Evolutionary conservation across 2,329 filamentous ascomycete species (phyloP).

Genomic region (Xylariomycetidae sp.): DNA sequence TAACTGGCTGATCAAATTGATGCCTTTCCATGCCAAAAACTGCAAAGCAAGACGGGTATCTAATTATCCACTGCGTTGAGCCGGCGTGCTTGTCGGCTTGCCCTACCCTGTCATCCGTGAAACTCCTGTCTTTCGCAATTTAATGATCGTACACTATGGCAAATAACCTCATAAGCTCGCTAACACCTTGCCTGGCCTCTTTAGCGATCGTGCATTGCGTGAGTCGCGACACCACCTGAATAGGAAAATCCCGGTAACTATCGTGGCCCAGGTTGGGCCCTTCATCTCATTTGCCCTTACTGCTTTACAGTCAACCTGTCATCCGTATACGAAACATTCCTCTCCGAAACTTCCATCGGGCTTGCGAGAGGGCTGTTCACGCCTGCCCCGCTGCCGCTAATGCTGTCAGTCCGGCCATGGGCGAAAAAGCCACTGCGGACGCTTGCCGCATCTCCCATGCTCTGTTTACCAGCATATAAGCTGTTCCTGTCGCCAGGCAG

Average conservation of each 20-base stretch:
- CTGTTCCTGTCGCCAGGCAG: constrained; percentile 74
- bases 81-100: no score
- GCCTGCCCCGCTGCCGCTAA: constrained; percentile 66
- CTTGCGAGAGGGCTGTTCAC: constrained; percentile 58
- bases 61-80: no score
- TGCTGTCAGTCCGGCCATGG: constrained; percentile 76
- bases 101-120: constrained; percentile 2
- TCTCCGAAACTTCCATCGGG: constrained; percentile 38
- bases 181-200: no score
- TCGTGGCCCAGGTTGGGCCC: no score
- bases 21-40: no score
- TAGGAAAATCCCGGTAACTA: no score
- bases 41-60: constrained; percentile 12
- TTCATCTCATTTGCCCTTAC: no score
- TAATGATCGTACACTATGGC: constrained; percentile 2
- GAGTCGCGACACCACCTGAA: no score
- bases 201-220: no score
- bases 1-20: no score
- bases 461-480: constrained; percentile 60
- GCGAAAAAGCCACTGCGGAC: constrained; percentile 71
- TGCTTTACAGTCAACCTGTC: constrained; percentile 14
- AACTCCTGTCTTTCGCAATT: not conserved
- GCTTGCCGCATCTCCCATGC: constrained; percentile 64
- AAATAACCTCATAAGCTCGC: no score
- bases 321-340: constrained; percentile 25